Base-by-base conservation (phyloP, 1,284 basidiomycete genomes). In the Ganoderma resinaceum region DNA sequence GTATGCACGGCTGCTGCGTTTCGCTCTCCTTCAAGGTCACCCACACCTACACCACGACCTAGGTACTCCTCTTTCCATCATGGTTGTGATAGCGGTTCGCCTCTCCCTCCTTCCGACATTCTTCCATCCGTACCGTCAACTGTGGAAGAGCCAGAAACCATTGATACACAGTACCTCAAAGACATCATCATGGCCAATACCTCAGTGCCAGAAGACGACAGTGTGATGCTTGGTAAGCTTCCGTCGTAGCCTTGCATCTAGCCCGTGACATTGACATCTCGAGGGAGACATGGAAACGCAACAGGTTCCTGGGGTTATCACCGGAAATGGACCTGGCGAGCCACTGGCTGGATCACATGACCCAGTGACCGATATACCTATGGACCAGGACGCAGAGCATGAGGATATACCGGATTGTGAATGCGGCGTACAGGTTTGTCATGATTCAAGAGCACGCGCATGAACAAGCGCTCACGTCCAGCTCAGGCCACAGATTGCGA, bases 391-490 rank as follows among this genome's bases (percentile, higher is more conserved):
- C 74, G 55, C 52, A 43, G 65, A 38, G 49, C 49, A 62, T 67
- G 67, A 53, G 76, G 78, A 35, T 69, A 71, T 18, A 72, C 65
- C 82, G 42, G 81, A 88, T 23, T 94, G 92, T 73, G 89, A 91
- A 73, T 94, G 92, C 74, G 89, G 86, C 16, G 83, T 91, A 64
- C 71, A 72, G 65, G 92, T 91, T 73, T 62, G 82, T 72, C 37
- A 42, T 11, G 8, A 6, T 37, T 8, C 33, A 14, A 18, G 4
- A 16, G 23, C 18, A n/a, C 5, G 33, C 20, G 7, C 20, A 33
- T 14, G 18, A 20, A 14, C 4, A 57, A 26, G 4, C 46, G 46
- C 53, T 67, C 9, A 66, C 53, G 38, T 46, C 16, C 18, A 70
- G 23, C 42, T 60, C 66, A 90, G 86, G 77, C 82, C 18, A 87